Percentiles rank a stretch among this genome's conserved stretches.
phyloP scores from a whole-genome alignment of 768 basidiomycete genomes.

The Psilocybe tampanensis region DNA sequence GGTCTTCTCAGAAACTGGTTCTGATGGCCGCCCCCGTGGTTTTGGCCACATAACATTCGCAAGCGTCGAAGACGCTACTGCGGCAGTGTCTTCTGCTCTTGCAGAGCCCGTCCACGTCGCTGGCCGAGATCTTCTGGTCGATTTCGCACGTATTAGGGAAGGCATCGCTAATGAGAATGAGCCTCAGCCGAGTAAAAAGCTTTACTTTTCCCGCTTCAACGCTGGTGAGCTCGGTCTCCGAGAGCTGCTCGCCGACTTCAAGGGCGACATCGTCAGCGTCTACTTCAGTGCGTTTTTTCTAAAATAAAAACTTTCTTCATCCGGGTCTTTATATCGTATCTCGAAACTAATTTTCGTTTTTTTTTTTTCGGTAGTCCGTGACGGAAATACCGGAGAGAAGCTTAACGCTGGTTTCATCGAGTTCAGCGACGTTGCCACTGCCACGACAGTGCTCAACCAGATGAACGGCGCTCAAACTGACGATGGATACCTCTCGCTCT shows the following conservation, averaged over 20 bases:
- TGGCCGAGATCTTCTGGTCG: constrained; percentile 45
- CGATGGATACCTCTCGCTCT: constrained; percentile 40
- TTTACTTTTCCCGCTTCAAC: constrained; percentile 33
- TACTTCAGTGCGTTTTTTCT: constrained; percentile 30
- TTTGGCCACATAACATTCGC: constrained; percentile 48
- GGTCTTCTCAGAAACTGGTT: constrained; percentile 24
- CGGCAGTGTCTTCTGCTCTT: constrained; percentile 33
- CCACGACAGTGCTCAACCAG: constrained; percentile 48
- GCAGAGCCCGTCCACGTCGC: constrained; percentile 52
- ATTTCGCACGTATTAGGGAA: constrained; percentile 27
- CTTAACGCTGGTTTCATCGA: constrained; percentile 53
- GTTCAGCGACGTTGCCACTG: constrained; percentile 46
- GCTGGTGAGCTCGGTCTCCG: constrained; percentile 28
- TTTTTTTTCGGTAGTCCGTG: constrained; percentile 29
- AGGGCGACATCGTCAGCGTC: constrained; percentile 29
- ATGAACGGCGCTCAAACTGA: constrained; percentile 38
- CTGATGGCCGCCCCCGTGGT: constrained; percentile 43
- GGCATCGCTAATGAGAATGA: neutral
- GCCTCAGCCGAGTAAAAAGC: constrained; percentile 24
- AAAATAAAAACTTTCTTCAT: constrained; percentile 1
- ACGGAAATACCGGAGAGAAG: constrained; percentile 29
- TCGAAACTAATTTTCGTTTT: neutral
- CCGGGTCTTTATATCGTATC: no score
- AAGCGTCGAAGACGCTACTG: constrained; percentile 35
- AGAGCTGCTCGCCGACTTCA: constrained; percentile 24